Evolutionary conservation across 306 rosid genomes (phyloP), one percentile per base, ranked within the genome.

Genomic region (Pachyrhizus erosus): DNA sequence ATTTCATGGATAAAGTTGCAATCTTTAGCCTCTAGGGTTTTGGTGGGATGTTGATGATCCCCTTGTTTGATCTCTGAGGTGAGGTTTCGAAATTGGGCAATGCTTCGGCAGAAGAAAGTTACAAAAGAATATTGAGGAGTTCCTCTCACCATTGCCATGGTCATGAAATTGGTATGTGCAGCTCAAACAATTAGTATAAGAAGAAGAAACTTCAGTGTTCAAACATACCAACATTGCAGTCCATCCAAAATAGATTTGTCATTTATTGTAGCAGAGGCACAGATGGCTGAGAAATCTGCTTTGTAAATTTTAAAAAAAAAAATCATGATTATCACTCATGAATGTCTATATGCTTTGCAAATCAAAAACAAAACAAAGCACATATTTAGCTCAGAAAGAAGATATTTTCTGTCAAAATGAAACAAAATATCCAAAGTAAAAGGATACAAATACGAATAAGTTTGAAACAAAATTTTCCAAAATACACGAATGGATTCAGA

Each of bases 41-140:
- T 39, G 64, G 73, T 20, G 9, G 71, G 79, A 75, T 11, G n/a
- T 4, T 27, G 39, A 61, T 5, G 17, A 68, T 73, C 80, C 6
- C 45, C 76, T 21, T 83, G 88, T 80, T 86, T 45, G 76, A 83
- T 76, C 78, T 87, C 88, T 13, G 80, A 13, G 3, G 82, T 45
- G 61, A 88, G 76, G 85, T 61, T 79, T 57, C 94, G 89, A 27
- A 91, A 49, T 57, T 83, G 90, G 55, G 61, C 39, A 60, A 73
- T 54, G 73, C 70, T 86, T 14, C 31, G 89, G 88, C 86, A 89
- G 78, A 86, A 72, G 75, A 79, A 46, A 66, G 45, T 31, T 75
- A 64, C n/a, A 21, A 84, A 9, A 46, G 88, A 81, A 34, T 2
- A 67, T 2, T 81, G 73, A 70, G 82, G 40, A 40, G 76, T 20